A percentile compares a stretch with the other conserved stretches of the same genome.
phyloP scores from a whole-genome alignment of 202 grass and related monocot genomes.

The Sporobolus alterniflorus region DNA sequence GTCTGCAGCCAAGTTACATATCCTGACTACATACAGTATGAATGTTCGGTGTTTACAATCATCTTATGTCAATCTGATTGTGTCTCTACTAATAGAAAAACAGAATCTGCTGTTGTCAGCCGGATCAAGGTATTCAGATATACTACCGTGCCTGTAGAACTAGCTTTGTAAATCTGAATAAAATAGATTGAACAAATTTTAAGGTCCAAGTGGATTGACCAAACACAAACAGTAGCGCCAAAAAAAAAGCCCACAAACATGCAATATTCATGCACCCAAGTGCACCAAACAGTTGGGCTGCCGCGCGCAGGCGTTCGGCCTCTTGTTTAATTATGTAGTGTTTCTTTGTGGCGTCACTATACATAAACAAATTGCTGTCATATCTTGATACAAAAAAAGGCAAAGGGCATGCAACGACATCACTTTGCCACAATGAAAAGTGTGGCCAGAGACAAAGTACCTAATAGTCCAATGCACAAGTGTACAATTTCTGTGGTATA shows the following conservation, averaged over 20 bases:
- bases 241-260: neutral
- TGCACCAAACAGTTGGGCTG: neutral
- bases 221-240: slow-evolving; percentile 32
- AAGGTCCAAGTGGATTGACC: slow-evolving; percentile 22
- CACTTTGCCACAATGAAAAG: slow-evolving; percentile 1
- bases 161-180: slow-evolving; percentile 3
- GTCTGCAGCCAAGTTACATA: neutral
- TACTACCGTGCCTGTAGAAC: neutral
- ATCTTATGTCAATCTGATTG: slow-evolving; percentile 15
- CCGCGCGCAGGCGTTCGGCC: neutral
- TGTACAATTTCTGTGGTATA: neutral
- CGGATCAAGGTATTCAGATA: no score
- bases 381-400: slow-evolving; percentile 41
- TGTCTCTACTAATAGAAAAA: neutral
- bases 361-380: slow-evolving; percentile 30
- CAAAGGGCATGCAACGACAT: neutral
- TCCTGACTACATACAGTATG: neutral
- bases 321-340: slow-evolving; percentile 12
- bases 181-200: neutral
- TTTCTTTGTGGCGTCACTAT: slow-evolving; percentile 27
- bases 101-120: no score
- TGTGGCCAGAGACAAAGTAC: neutral
- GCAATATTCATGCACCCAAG: slow-evolving; percentile 20
- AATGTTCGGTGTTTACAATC: neutral
- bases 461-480: slow-evolving; percentile 2